Evolutionary conservation across 192 early-diverging fungal genomes (phyloP).

Genomic region (Entophlyctis helioformis): DNA sequence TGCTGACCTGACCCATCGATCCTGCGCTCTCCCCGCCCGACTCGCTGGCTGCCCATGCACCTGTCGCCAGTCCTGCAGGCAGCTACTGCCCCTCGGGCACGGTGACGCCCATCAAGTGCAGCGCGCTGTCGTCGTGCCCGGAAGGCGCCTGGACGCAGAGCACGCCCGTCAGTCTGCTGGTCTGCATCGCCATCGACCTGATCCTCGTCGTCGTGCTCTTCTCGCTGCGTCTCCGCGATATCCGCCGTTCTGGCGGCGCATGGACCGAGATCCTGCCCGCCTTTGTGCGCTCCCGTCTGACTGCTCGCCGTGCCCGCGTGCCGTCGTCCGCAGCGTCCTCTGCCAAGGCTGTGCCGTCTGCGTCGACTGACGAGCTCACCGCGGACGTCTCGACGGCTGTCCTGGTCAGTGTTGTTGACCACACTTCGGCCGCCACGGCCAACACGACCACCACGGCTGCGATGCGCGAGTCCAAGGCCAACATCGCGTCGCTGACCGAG

Average conservation of each 20-base stretch:
- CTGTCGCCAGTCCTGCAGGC: too few relatives aligned
- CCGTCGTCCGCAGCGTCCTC: not conserved
- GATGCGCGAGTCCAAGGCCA: too few relatives aligned
- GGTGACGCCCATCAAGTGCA: slow-evolving; percentile 1
- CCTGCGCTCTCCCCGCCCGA: too few relatives aligned
- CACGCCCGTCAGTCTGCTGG: slow-evolving; percentile 8
- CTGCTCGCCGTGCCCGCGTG: not conserved
- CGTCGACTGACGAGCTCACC: not conserved
- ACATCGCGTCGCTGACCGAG: slow-evolving; percentile 5
- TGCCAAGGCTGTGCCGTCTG: slow-evolving; percentile 1
- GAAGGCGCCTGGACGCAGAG: not conserved
- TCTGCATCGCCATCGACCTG: slow-evolving; percentile 1
- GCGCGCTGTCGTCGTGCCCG: not conserved
- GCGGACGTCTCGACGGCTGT: too few relatives aligned
- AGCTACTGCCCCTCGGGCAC: too few relatives aligned
- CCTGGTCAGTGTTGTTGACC: too few relatives aligned
- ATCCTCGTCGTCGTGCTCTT: slow-evolving; percentile 4
- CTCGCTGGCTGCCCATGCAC: too few relatives aligned
- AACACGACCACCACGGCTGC: too few relatives aligned
- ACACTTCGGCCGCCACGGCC: too few relatives aligned
- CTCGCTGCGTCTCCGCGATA: not conserved
- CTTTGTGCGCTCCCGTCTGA: not conserved
- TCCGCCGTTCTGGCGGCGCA: not conserved
- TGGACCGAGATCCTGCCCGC: not conserved
- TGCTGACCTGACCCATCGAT: too few relatives aligned